Evolutionary conservation across 345 rosid genomes (phyloP), one percentile per base, ranked within the genome.

Genomic region (Diplotaxis tenuifolia): DNA sequence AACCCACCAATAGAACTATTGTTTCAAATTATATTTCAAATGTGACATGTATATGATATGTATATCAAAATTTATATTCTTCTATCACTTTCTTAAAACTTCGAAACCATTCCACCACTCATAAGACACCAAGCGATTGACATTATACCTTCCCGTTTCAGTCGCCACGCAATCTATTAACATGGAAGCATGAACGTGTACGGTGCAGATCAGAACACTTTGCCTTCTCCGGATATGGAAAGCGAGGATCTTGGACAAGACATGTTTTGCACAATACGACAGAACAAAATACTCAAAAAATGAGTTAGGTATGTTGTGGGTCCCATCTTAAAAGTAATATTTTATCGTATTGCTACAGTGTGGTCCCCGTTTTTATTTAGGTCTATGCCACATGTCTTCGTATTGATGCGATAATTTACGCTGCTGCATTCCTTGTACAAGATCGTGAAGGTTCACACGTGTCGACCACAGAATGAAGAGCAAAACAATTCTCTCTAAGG

Each of bases 211-310:
- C 7, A 25, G 4, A 70, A 49, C 75, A 63, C 71, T 6, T 56
- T 45, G 7, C 61, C 45, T 63, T 56, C 79, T 70, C 67, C 75
- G 27, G 66, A 76, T 70, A 63, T 76, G 11, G 79, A 64, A 76
- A 76, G 66, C 75, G 75, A 76, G 63, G 71, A 70, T 76, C 79
- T 64, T 34, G 66, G 75, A 76, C 15, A 62, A 62, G 45, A 36
- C 64, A 68, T 63, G 52, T 68, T 42, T 40, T 16, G 55, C 65
- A 57, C 79, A 62, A 70, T 10, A 56, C 75, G 67, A 70, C 75
- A 70, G 6, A 55, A 62, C 47, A 36, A 50, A 75, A 36, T 16
- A n/a, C 57, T 68, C 74, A 36, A 63, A 56, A 12, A 0, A n/a
- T n/a, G 36, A 57, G 49, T 63, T 76, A 64, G 36, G 67, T 76